These are phyloP conservation scores for Vitis amurensis DNA, from an alignment of 164 flowering plant genomes.

Conservation along the genomic window DNA sequence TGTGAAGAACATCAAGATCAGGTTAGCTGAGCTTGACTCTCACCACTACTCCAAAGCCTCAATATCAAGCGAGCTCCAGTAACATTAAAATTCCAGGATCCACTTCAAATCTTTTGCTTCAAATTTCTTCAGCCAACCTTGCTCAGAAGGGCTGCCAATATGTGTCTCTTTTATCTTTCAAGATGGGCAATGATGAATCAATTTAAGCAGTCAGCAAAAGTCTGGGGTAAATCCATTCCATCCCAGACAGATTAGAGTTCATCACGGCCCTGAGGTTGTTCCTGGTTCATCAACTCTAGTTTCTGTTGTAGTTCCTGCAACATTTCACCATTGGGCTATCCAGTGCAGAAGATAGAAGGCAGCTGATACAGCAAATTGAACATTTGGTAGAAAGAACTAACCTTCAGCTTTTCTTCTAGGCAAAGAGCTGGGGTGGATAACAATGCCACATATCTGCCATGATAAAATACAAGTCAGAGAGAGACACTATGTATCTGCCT, in stretches of 20 bases:
- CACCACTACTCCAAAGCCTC: neutral
- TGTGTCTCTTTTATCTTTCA: neutral
- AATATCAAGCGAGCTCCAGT: constrained; percentile 11
- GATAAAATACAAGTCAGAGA: constrained; percentile 4
- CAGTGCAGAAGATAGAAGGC: neutral
- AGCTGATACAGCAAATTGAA: neutral
- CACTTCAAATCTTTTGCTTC: constrained; percentile 4
- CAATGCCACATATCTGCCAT: constrained; percentile 75
- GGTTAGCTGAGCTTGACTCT: neutral
- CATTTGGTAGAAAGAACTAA: constrained; percentile 11
- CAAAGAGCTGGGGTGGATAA: constrained; percentile 84
- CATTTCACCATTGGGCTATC: constrained; percentile 7
- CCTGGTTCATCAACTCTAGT: constrained; percentile 61
- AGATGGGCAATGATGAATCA: neutral
- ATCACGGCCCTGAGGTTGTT: constrained; percentile 52
- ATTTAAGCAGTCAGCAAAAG: constrained; percentile 1
- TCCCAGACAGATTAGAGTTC: constrained; percentile 45
- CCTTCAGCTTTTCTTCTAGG: constrained; percentile 81
- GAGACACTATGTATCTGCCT: neutral
- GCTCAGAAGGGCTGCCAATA: neutral
- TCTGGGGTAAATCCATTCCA: neutral
- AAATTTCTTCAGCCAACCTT: neutral
- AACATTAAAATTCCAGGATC: constrained; percentile 6
- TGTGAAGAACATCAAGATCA: neutral
- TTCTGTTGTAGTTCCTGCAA: constrained; percentile 75